Base-by-base conservation (phyloP, 257 asterid species). In the Eustoma russellianum region DNA sequence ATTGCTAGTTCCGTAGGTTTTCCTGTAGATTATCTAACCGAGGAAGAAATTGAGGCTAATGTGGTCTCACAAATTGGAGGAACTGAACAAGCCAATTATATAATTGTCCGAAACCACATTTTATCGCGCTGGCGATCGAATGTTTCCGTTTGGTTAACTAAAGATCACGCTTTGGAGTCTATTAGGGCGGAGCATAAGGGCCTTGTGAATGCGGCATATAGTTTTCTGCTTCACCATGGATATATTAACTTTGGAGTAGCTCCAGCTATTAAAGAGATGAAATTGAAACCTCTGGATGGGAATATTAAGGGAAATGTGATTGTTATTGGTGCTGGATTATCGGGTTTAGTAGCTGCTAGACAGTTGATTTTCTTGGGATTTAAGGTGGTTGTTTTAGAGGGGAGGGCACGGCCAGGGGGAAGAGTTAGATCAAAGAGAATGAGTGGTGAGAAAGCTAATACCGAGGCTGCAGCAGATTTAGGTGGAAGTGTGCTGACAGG, bases 401-500 rank as follows among this genome's bases (percentile, higher is more conserved):
- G 97, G 17, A 63, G 98, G 66, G 74, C 72, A 18, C 68, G 97
- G 34, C 83, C 95, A 0, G 98, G 98, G 9, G 98, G 98, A 17
- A 74, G 98, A 64, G 96, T 91, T 18, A 77, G 94, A 41, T 71
- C 94, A 1, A 82, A 79, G 79, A 82, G 72, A 56, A 87, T 91
- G 98, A 70, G 71, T 8, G 95, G 83, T 59, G 76, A 67, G 3
- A 82, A 73, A 46, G 74, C 60, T 28, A 67, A 68, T 28, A 76
- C 76, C 14, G 78, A 76, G 16, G 90, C 83, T 5, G 98, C 94
- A 0, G 98, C 97, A 7, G 98, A 91, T 74, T 74, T 91, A 66
- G 98, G 98, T 33, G 98, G 98, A 50, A 91, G 98, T 48, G 98
- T 91, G 28, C 71, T 91, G 55, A 91, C 98, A 0, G 98, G 98